phyloP scores from a whole-genome alignment of 805 yeast species.

The Ogataea methylovora region DNA sequence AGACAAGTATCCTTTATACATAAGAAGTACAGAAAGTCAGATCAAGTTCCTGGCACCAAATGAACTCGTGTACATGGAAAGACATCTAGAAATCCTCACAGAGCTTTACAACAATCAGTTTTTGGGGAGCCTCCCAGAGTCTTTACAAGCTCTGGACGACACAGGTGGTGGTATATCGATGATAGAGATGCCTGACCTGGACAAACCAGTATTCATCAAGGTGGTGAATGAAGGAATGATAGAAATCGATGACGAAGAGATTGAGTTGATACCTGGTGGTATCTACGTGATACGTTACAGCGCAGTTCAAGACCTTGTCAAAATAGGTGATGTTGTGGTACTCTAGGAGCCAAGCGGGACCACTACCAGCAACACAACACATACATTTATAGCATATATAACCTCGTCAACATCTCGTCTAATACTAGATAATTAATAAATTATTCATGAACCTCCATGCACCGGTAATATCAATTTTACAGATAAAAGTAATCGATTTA shows the following conservation, averaged over 20 bases:
- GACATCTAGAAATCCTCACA: constrained; percentile 57
- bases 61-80: constrained; percentile 61
- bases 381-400: too few species aligned
- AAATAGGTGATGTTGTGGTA: constrained; percentile 34
- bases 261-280: constrained; percentile 54
- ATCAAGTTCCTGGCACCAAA: constrained; percentile 41
- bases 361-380: too few species aligned
- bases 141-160: constrained; percentile 70
- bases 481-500: too few species aligned
- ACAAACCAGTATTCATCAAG: constrained; percentile 69
- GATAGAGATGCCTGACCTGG: constrained; percentile 73
- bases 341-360: too few species aligned
- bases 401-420: too few species aligned
- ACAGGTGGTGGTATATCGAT: constrained; percentile 58
- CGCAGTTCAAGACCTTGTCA: constrained; percentile 34
- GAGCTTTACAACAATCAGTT: constrained; percentile 64
- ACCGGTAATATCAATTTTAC: too few species aligned
- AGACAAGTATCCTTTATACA: constrained; percentile 58
- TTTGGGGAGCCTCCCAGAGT: constrained; percentile 57
- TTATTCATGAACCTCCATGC: too few species aligned
- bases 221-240: constrained; percentile 34
- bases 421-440: too few species aligned
- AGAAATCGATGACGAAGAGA: constrained; percentile 43
- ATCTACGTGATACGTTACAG: constrained; percentile 71
- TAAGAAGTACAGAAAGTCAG: constrained; percentile 36